These are phyloP conservation scores for Phialophora macrospora DNA, from an alignment of 2,329 filamentous ascomycete genomes.

Conservation along the genomic window DNA sequence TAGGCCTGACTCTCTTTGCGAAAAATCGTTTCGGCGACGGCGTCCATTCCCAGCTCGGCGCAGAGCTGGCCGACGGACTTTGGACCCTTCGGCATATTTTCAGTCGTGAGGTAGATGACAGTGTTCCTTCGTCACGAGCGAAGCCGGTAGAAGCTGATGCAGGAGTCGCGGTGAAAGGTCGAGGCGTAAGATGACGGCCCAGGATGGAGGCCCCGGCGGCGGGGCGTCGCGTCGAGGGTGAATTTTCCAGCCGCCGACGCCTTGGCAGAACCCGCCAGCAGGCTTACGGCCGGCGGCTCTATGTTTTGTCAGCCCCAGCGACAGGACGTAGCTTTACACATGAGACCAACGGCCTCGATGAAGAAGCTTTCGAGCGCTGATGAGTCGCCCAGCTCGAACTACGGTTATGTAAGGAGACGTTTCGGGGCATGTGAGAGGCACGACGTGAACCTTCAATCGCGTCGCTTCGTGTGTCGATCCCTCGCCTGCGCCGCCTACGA, in stretches of 20 bases:
- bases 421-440: no score
- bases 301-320: no score
- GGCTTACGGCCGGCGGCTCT: no score
- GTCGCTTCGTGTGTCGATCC: no score
- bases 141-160: not conserved
- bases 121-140: not conserved
- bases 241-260: constrained; percentile 6
- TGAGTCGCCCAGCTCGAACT: no score
- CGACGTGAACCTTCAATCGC: no score
- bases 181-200: not conserved
- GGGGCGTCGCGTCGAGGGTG: constrained; percentile 1
- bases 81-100: constrained; percentile 20
- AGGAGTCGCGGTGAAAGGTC: constrained; percentile 2
- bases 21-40: constrained; percentile 7
- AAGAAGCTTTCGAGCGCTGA: no score
- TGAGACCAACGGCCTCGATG: no score
- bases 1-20: constrained; percentile 16
- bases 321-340: no score
- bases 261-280: no score
- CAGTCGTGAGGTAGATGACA: not conserved
- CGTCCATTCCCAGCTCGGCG: constrained; percentile 22
- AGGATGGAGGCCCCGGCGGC: not conserved
- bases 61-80: constrained; percentile 21
- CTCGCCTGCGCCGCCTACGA: no score
- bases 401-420: no score